phyloP scores from a whole-genome alignment of 73 alveolate species.

The Tetrahymena malaccensis region DNA sequence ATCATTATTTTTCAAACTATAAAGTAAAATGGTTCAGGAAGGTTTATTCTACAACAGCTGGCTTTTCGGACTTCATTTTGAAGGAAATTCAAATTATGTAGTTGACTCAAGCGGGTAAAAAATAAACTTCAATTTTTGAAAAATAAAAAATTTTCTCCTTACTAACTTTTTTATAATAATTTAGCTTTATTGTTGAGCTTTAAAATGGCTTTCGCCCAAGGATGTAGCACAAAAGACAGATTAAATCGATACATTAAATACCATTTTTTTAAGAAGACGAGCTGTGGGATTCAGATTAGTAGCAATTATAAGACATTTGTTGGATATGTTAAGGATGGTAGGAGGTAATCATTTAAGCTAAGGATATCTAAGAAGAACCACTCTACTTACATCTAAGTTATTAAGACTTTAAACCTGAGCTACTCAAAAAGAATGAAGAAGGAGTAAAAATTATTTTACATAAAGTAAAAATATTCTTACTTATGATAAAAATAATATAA shows the following conservation, averaged over 20 bases:
- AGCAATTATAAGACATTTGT: neutral
- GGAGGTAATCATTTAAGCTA: constrained; percentile 11
- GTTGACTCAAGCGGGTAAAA: constrained; percentile 2
- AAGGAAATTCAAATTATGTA: constrained; percentile 17
- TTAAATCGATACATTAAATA: neutral
- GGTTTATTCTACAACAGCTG: neutral
- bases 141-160: neutral
- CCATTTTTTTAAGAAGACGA: constrained; percentile 6
- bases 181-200: constrained; percentile 2
- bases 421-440: neutral
- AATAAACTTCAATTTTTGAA: neutral
- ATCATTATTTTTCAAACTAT: neutral
- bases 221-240: neutral
- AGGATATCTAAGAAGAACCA: constrained; percentile 26
- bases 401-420: constrained; percentile 19
- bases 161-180: neutral
- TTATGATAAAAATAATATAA: neutral
- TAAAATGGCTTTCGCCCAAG: neutral
- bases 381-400: constrained; percentile 7
- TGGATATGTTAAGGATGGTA: constrained; percentile 48
- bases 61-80: constrained; percentile 33
- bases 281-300: neutral
- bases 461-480: constrained; percentile 10
- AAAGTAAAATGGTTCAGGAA: neutral
- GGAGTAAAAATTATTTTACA: neutral